Evolutionary conservation across 2,329 filamentous ascomycete genomes (phyloP), one percentile per base, ranked within the genome.

Genomic region (Epichloe gansuensis): DNA sequence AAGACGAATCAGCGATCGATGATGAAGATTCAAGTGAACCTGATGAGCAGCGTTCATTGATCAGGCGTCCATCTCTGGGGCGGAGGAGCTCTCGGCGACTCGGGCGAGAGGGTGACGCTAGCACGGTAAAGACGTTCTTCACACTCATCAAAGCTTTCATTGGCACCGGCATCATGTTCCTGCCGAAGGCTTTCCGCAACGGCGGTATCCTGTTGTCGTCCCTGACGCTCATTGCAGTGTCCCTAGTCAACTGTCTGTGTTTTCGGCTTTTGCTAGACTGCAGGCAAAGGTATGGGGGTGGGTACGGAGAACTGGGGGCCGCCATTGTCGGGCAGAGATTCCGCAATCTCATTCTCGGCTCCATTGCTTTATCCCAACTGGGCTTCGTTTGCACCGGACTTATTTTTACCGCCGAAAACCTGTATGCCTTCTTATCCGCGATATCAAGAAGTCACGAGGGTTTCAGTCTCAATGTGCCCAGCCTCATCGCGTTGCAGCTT

Each of bases 121-220:
- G 77, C 50, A 83, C 78, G n/a, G 68, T 76, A 40, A 85, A 87
- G 68, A 83, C 85, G 0, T 89, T 89, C 67, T 88, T 89, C 64
- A 89, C 85, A 0, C 71, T 89, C 9, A 71, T 89, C 49, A 89
- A 89, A 65, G 85, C 85, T 1, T 89, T 89, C 60, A 78, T 89
- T 51, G 85, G 85, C 47, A 89, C 85, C 0, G 85, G 85, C 55
- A 89, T 89, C 64, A 87, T 89, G 81, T 89, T 89, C 61, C 65
- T 89, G 44, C 85, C 85, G 46, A 89, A 87, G 62, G 85, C 85
- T 0, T 89, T 89, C 68, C 80, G 80, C 61, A 89, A 89, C 57
- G 85, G 85, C 38, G 85, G 85, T 25, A 82, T 89, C 49, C 70
- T 88, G 11, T 89, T 89, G 63, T 88, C 85, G 0, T 82, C 81